Percentiles rank a stretch among this genome's conserved stretches.
Conservation (phyloP, 345 rosid genomes). For the Linum usitatissimum region DNA sequence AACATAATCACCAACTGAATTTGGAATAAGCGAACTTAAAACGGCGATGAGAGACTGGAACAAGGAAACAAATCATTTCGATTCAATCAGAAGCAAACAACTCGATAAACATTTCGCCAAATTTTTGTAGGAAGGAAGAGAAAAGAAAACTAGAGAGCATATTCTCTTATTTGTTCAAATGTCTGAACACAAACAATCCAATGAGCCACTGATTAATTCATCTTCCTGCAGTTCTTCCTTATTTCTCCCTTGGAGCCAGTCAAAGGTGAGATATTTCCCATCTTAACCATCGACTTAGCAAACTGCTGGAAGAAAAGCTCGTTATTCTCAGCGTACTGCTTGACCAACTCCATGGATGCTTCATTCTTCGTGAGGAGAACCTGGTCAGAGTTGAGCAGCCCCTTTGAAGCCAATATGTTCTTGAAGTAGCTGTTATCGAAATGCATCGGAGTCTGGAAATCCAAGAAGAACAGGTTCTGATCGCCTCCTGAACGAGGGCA, state of each 20-base stretch:
- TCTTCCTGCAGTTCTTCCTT: constrained; percentile 64
- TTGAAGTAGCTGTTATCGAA: constrained; percentile 87
- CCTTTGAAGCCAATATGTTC: constrained; percentile 56
- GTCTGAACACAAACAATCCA: too few species aligned
- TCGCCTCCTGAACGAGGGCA: constrained; percentile 26
- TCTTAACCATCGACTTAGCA: constrained; percentile 74
- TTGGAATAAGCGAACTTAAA: too few species aligned
- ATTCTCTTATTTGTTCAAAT: too few species aligned
- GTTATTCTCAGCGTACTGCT: constrained; percentile 55
- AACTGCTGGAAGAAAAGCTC: constrained; percentile 64
- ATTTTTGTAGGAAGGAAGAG: too few species aligned
- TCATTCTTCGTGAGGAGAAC: constrained; percentile 47
- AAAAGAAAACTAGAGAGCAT: too few species aligned
- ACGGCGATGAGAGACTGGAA: too few species aligned
- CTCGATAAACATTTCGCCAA: too few species aligned
- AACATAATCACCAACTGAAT: too few species aligned
- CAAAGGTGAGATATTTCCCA: constrained; percentile 83
- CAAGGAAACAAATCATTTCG: too few species aligned
- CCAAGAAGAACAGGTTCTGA: constrained; percentile 22
- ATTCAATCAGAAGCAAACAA: too few species aligned
- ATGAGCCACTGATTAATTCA: constrained; percentile 21
- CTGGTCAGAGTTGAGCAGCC: constrained; percentile 73
- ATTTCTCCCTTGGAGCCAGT: constrained; percentile 75
- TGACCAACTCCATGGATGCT: constrained; percentile 54
- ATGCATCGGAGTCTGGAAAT: constrained; percentile 31